These are phyloP conservation scores for Isatis tinctoria DNA, from an alignment of 345 rosid species.

Conservation along the genomic window DNA sequence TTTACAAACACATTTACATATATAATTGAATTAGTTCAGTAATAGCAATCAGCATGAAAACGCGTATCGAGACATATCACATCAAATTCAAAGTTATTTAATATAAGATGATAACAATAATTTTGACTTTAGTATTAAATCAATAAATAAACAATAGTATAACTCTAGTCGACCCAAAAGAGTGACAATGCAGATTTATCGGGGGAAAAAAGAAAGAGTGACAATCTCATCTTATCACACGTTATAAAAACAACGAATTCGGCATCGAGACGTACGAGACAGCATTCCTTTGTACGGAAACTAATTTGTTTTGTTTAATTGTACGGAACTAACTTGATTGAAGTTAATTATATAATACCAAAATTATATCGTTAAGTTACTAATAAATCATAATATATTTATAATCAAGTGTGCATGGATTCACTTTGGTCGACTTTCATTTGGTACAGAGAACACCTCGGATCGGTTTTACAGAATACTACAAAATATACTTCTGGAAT, in stretches of 20 bases:
- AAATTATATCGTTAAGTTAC: not conserved
- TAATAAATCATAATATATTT: not conserved
- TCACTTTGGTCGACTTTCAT: not conserved
- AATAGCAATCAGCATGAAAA: conserved; percentile 24
- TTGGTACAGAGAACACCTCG: not conserved
- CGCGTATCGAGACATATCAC: conserved; percentile 32
- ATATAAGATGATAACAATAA: not conserved
- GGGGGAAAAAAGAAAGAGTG: not conserved
- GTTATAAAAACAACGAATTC: not conserved
- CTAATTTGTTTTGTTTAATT: not conserved
- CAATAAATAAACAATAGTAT: not conserved
- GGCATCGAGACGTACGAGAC: not conserved
- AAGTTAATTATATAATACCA: not conserved
- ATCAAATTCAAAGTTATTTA: conserved; percentile 12
- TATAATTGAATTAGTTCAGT: not conserved
- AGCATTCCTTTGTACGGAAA: conserved; percentile 18
- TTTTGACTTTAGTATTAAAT: not conserved
- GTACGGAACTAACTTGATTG: conserved; percentile 12
- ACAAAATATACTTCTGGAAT: not conserved
- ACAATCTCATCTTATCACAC: conserved; percentile 16
- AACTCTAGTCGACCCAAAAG: conserved; percentile 1
- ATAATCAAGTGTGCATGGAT: not conserved
- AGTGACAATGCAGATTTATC: not conserved
- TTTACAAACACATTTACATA: not conserved
- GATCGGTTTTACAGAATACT: not conserved